Evolutionary conservation across 2,329 filamentous ascomycete species (phyloP).

Genomic region (Colletotrichum echinochloae): DNA sequence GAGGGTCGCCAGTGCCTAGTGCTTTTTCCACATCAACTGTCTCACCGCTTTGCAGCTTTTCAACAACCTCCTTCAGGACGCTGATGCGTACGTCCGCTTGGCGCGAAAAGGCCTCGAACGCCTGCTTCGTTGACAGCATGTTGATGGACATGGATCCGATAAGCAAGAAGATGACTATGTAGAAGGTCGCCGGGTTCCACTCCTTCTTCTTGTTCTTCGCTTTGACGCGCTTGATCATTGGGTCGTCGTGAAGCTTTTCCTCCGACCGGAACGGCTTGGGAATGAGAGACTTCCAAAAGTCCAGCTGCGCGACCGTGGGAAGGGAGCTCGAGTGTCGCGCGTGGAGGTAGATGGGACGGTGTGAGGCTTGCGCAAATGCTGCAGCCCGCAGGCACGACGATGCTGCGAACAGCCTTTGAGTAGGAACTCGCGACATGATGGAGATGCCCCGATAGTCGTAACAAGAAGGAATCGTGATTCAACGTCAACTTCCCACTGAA

Average conservation of each 20-base stretch:
- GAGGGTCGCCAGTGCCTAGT: constrained; percentile 81
- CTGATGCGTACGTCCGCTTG: constrained; percentile 84
- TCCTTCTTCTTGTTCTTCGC: constrained; percentile 67
- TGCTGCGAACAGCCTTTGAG: constrained; percentile 22
- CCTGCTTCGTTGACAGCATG: constrained; percentile 83
- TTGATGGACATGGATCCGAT: constrained; percentile 97
- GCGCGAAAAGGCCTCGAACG: constrained; percentile 78
- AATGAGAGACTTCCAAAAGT: constrained; percentile 77
- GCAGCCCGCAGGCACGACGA: constrained; percentile 13
- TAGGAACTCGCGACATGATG: constrained; percentile 28
- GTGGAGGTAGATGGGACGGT: constrained; percentile 24
- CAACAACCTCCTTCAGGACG: constrained; percentile 79
- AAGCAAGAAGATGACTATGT: constrained; percentile 83
- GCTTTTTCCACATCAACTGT: constrained; percentile 86
- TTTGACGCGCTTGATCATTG: constrained; percentile 48
- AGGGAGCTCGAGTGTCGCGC: constrained; percentile 53
- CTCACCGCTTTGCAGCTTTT: constrained; percentile 76
- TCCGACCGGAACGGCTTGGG: constrained; percentile 73
- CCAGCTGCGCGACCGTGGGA: constrained; percentile 65
- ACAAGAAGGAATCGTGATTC: not conserved
- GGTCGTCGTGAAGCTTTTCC: constrained; percentile 50
- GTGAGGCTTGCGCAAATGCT: constrained; percentile 12
- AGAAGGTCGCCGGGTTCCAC: constrained; percentile 87
- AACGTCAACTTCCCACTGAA: not conserved
- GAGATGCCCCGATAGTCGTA: not conserved